Conservation (phyloP, 1,284 basidiomycete species). For the Ganoderma resinaceum region DNA sequence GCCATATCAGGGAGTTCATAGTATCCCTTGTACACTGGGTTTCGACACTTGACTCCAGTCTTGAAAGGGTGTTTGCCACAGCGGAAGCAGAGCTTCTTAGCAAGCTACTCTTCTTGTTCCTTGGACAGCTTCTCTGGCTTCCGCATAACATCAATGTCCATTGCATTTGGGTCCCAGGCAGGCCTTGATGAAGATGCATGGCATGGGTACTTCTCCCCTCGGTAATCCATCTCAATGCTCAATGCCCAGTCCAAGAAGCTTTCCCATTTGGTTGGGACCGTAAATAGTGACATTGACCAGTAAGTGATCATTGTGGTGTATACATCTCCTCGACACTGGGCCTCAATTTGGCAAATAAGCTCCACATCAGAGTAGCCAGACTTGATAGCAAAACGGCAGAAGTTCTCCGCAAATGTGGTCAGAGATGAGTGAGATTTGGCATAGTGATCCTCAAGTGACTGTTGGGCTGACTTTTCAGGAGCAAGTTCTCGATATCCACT, state of each 20-base stretch:
- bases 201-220: not conserved
- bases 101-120: not conserved
- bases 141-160: not conserved
- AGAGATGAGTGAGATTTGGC: not conserved
- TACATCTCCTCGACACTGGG: not conserved
- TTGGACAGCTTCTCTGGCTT: not conserved
- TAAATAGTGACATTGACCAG: not conserved
- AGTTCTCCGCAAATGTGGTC: not conserved
- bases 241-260: not conserved
- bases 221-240: not conserved
- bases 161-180: not conserved
- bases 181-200: not conserved
- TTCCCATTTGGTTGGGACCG: not conserved
- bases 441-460: not conserved
- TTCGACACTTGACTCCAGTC: not conserved
- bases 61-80: not conserved
- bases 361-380: not conserved
- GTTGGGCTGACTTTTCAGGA: no score
- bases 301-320: not conserved
- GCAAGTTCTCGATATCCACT: no score
- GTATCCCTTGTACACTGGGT: not conserved
- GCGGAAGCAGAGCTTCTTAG: not conserved
- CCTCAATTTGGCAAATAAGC: not conserved
- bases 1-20: conserved; percentile 1
- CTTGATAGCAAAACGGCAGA: not conserved